Conservation (phyloP, 2,329 filamentous ascomycete species). For the Thielaviopsis ethacetica region DNA sequence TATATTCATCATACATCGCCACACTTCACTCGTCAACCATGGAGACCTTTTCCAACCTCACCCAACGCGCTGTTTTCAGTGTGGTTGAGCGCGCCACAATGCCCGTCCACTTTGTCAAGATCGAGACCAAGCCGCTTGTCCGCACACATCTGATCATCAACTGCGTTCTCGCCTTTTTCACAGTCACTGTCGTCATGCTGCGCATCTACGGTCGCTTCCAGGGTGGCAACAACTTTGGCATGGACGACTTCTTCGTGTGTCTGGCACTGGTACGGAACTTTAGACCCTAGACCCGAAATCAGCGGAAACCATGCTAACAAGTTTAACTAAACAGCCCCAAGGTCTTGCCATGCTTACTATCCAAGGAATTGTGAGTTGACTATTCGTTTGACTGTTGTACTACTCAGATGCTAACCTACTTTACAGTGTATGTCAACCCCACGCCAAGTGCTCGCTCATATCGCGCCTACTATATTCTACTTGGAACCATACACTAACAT, state of each 20-base stretch:
- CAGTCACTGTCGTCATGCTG: constrained; percentile 15
- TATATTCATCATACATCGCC: neutral
- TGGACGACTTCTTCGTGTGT: constrained; percentile 24
- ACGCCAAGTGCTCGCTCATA: neutral
- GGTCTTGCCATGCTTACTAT: constrained; percentile 18
- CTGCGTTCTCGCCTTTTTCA: constrained; percentile 13
- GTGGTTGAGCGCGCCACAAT: constrained; percentile 2
- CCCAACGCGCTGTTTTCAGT: neutral
- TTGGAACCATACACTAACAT: neutral
- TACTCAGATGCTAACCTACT: neutral
- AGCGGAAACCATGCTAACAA: neutral
- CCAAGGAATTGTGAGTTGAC: constrained; percentile 18
- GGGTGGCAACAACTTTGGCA: constrained; percentile 18
- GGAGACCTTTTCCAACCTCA: neutral
- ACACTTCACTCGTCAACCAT: neutral
- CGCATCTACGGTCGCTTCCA: constrained; percentile 17
- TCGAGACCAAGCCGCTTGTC: constrained; percentile 13
- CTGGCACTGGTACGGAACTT: constrained; percentile 14
- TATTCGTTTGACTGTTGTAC: neutral
- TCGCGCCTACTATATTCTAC: neutral
- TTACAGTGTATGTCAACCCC: constrained; percentile 8
- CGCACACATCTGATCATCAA: constrained; percentile 17
- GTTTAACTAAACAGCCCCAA: constrained; percentile 14
- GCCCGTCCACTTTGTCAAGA: constrained; percentile 8
- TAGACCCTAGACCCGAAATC: too few species aligned